phyloP scores from a whole-genome alignment of 495 filamentous ascomycete genomes.

The Aspergillus kassunensis region DNA sequence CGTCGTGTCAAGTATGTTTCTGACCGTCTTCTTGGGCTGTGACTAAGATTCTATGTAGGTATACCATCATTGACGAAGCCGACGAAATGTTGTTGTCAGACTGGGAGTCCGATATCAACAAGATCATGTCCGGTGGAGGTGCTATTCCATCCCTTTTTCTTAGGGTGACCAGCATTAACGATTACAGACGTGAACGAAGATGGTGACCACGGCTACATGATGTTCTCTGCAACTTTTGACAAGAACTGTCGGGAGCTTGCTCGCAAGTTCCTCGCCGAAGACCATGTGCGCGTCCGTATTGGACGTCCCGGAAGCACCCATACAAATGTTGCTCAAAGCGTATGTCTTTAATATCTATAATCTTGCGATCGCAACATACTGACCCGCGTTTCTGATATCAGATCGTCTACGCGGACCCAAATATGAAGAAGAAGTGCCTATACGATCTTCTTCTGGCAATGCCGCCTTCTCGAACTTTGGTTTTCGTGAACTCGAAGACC shows the following conservation, averaged over 20 bases:
- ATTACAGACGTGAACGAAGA: conserved; percentile 65
- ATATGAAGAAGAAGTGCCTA: conserved; percentile 64
- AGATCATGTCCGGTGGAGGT: conserved; percentile 76
- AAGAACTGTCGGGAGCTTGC: conserved; percentile 72
- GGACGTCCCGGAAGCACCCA: conserved; percentile 81
- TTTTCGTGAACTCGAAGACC: conserved; percentile 82
- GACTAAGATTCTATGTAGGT: conserved; percentile 36
- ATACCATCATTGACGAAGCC: conserved; percentile 89
- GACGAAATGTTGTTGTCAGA: conserved; percentile 80
- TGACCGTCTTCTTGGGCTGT: background rate
- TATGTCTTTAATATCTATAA: conserved; percentile 15
- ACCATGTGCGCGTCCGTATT: conserved; percentile 73
- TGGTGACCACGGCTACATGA: conserved; percentile 76
- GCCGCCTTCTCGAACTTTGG: conserved; percentile 72
- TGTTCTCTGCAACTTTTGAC: conserved; percentile 94
- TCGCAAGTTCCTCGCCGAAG: conserved; percentile 62
- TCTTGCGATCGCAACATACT: background rate
- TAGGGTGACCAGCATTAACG: conserved; percentile 9
- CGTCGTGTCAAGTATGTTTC: conserved; percentile 64
- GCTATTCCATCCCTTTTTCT: conserved; percentile 33
- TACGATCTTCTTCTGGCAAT: conserved; percentile 66
- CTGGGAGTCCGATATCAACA: conserved; percentile 67
- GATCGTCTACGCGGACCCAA: conserved; percentile 58
- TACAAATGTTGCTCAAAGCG: conserved; percentile 69
- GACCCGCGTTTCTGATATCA: conserved; percentile 15